phyloP scores from a whole-genome alignment of 345 rosid species.

The Rhodomyrtus tomentosa region DNA sequence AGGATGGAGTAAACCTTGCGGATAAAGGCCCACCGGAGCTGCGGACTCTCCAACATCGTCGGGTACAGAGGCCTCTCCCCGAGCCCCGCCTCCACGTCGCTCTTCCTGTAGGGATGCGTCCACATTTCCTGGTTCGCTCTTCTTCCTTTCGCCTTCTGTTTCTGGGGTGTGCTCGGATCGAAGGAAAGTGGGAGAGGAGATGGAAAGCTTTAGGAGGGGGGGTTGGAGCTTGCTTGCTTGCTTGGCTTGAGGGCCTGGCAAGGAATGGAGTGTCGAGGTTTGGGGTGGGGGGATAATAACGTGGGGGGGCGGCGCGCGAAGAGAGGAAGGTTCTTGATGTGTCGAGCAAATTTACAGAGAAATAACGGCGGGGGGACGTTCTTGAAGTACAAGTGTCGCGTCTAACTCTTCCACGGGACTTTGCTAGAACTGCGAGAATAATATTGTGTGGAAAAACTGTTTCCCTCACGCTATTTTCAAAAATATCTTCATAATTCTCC shows the following conservation, averaged over 20 bases:
- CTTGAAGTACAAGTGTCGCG: neutral
- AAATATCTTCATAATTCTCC: too few species aligned
- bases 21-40: conserved; percentile 87
- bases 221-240: neutral
- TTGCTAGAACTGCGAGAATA: too few species aligned
- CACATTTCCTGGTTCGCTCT: conserved; percentile 19
- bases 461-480: too few species aligned
- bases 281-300: neutral
- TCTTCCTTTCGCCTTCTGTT: neutral
- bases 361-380: neutral
- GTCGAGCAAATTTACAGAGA: neutral
- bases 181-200: neutral
- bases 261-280: neutral
- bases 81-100: conserved; percentile 36
- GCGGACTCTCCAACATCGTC: conserved; percentile 74
- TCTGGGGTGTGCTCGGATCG: neutral
- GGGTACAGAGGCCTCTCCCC: conserved; percentile 71
- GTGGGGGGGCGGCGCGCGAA: neutral
- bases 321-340: neutral
- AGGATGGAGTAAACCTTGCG: conserved; percentile 77
- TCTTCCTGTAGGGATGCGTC: conserved; percentile 34
- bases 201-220: neutral
- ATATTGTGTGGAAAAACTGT: too few species aligned
- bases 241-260: neutral
- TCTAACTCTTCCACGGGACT: neutral